Percentiles rank a stretch among this genome's conserved stretches.
These are phyloP conservation scores for Aspergillus sp. DNA, from an alignment of 2,329 filamentous ascomycete genomes.

Conservation along the genomic window DNA sequence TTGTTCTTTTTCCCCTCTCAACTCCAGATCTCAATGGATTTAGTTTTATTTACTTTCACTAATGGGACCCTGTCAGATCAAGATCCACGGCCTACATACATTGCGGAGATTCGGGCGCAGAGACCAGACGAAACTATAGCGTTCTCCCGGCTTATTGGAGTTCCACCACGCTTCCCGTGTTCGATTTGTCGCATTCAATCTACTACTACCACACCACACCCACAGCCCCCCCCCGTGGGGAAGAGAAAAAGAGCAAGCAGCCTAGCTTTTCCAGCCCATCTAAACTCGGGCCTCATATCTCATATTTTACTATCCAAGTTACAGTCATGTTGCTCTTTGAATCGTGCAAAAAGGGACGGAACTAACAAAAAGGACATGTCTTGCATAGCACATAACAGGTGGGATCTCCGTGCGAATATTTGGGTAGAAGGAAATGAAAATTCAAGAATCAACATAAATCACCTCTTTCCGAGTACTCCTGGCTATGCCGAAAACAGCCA, in stretches of 20 bases:
- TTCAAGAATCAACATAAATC: constrained; percentile 22
- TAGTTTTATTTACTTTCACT: no score
- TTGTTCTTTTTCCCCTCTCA: constrained; percentile 7
- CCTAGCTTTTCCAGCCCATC: constrained; percentile 3
- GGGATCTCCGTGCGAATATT: constrained; percentile 17
- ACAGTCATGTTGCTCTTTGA: constrained; percentile 20
- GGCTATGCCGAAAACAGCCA: constrained; percentile 32
- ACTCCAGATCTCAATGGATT: not conserved
- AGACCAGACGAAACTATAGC: no score
- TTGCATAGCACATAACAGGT: constrained; percentile 15
- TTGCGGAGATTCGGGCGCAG: no score
- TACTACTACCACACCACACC: no score
- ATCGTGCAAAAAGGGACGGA: constrained; percentile 6
- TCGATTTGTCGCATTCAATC: no score
- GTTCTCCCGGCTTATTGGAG: no score
- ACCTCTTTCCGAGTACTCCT: constrained; percentile 36
- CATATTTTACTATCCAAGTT: constrained; percentile 25
- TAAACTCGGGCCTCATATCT: constrained; percentile 4
- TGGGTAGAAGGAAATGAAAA: constrained; percentile 17
- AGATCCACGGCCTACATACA: not conserved
- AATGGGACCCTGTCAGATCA: no score
- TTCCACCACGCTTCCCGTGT: no score
- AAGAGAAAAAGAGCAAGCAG: not conserved
- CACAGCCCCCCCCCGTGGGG: not conserved
- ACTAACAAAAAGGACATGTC: constrained; percentile 9